phyloP scores from a whole-genome alignment of 2,329 filamentous ascomycete genomes.

The Ceratocystis papillata region DNA sequence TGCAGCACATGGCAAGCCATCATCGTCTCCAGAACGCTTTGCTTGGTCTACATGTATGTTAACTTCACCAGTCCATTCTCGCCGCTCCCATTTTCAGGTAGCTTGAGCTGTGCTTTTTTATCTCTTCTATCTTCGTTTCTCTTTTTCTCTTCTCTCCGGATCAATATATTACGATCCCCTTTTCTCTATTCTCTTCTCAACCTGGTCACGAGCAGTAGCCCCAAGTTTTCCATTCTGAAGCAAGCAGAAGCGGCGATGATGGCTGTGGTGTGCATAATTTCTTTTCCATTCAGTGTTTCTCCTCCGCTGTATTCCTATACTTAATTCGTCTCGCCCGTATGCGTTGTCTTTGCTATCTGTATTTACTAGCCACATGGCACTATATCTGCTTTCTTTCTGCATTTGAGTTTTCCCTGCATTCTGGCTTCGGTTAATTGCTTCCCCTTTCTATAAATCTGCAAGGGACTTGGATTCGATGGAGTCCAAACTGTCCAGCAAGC shows the following conservation, averaged over 20 bases:
- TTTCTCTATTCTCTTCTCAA: constrained; percentile 31
- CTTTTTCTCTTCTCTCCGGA: constrained; percentile 28
- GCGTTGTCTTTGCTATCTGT: constrained; percentile 15
- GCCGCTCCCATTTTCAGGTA: constrained; percentile 10
- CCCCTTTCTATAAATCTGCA: constrained; percentile 6
- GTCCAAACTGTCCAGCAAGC: background rate
- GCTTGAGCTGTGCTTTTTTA: constrained; percentile 8
- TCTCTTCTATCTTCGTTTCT: constrained; percentile 26
- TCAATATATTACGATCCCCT: constrained; percentile 36
- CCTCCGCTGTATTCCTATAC: constrained; percentile 23
- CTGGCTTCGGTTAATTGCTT: constrained; percentile 8
- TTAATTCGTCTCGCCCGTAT: constrained; percentile 13
- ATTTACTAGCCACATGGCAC: constrained; percentile 4
- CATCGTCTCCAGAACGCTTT: constrained; percentile 48
- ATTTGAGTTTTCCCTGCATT: constrained; percentile 25
- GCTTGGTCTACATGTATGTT: constrained; percentile 56
- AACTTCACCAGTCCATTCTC: constrained; percentile 36
- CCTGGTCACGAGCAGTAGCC: constrained; percentile 7
- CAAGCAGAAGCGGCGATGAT: constrained; percentile 50
- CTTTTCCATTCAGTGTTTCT: constrained; percentile 4
- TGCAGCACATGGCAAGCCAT: constrained; percentile 37
- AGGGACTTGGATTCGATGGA: background rate
- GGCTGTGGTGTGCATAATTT: constrained; percentile 34
- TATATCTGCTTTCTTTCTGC: constrained; percentile 26
- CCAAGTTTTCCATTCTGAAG: background rate